phyloP scores from a whole-genome alignment of 1,139 yeast species.

The Yamadazyma dushanensis region DNA sequence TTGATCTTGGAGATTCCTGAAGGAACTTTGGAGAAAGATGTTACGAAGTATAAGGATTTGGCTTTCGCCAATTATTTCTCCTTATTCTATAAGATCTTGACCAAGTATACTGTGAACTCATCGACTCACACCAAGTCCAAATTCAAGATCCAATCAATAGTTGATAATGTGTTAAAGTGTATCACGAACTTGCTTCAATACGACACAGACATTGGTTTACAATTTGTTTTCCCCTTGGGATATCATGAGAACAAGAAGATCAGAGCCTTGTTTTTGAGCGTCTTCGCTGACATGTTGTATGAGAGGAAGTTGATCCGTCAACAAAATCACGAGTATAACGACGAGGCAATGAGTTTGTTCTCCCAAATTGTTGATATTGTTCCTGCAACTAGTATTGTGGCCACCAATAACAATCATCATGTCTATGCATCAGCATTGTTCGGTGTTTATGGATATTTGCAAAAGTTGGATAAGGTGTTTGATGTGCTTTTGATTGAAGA shows the following conservation, averaged over 20 bases:
- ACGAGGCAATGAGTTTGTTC: conserved; percentile 18
- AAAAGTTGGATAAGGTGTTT: conserved; percentile 56
- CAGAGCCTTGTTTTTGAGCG: conserved; percentile 72
- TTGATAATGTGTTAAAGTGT: conserved; percentile 67
- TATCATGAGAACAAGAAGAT: conserved; percentile 67
- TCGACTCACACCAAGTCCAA: conserved; percentile 27
- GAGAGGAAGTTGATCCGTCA: conserved; percentile 31
- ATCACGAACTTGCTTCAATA: conserved; percentile 69
- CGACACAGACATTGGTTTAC: conserved; percentile 77
- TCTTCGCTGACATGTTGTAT: conserved; percentile 65
- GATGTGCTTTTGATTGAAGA: conserved; percentile 61
- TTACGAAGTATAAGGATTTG: conserved; percentile 58
- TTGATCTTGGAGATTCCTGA: conserved; percentile 64
- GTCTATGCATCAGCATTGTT: conserved; percentile 67
- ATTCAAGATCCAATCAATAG: conserved; percentile 57
- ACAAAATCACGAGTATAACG: conserved; percentile 24
- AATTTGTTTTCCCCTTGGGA: conserved; percentile 76
- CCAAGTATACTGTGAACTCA: conserved; percentile 47
- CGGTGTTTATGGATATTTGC: conserved; percentile 56
- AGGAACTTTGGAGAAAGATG: conserved; percentile 56
- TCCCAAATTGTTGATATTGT: conserved; percentile 28
- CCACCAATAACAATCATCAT: conserved; percentile 50
- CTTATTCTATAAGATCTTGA: conserved; percentile 67
- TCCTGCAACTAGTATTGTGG: conserved; percentile 67
- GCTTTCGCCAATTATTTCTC: conserved; percentile 74